Conservation (phyloP, 306 rosid species). For the Dryas alaskensis region DNA sequence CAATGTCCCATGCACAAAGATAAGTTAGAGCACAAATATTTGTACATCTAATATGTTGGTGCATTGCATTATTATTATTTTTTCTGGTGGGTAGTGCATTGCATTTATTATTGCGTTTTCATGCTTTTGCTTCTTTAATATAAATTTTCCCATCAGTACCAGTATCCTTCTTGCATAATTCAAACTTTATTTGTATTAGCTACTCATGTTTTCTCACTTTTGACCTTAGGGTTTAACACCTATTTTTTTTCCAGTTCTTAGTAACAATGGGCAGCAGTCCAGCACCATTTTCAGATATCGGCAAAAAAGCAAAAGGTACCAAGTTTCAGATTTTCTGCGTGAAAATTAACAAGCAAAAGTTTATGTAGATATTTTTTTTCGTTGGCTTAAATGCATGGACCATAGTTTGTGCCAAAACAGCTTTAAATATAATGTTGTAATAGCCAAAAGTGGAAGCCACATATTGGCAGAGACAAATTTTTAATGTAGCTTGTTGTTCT, state of each 20-base stretch:
- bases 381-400: neutral
- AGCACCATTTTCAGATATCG: constrained; percentile 83
- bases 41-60: neutral
- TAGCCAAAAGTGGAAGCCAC: neutral
- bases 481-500: neutral
- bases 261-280: constrained; percentile 73
- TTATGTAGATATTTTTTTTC: neutral
- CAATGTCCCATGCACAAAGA: neutral
- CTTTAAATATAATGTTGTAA: neutral
- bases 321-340: neutral
- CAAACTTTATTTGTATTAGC: neutral
- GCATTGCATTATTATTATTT: neutral
- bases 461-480: neutral
- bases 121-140: neutral
- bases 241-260: constrained; percentile 22
- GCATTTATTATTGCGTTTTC: neutral
- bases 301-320: constrained; percentile 84
- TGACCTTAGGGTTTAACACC: constrained; percentile 25
- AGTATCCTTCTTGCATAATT: neutral
- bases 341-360: neutral
- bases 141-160: neutral
- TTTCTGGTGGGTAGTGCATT: neutral
- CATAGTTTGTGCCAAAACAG: neutral
- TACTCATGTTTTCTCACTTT: neutral
- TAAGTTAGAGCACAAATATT: neutral